phyloP scores from a whole-genome alignment of 768 basidiomycete genomes.

The Leccinum longicurvipes region DNA sequence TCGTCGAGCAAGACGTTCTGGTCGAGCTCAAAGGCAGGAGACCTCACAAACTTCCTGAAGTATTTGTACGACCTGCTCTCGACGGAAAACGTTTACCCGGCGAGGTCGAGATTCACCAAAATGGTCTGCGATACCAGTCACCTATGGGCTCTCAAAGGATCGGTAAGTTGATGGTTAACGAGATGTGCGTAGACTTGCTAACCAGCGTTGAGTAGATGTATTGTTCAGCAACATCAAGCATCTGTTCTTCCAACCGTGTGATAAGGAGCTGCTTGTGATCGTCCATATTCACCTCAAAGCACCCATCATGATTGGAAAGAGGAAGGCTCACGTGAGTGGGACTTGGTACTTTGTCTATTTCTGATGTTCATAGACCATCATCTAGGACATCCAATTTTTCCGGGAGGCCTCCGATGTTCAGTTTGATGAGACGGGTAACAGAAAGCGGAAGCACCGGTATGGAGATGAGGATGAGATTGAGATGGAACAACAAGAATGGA shows the following conservation, averaged over 20 bases:
- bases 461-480: constrained; percentile 99
- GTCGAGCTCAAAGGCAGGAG: constrained; percentile 86
- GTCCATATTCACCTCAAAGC: constrained; percentile 91
- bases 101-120: constrained; percentile 98
- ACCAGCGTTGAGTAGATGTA: constrained; percentile 55
- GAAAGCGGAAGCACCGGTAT: constrained; percentile 94
- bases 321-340: constrained; percentile 82
- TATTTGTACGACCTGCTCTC: constrained; percentile 88
- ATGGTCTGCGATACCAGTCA: constrained; percentile 91
- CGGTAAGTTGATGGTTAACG: constrained; percentile 46
- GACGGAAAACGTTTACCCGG: constrained; percentile 95
- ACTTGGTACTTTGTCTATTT: not conserved
- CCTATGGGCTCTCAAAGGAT: constrained; percentile 86
- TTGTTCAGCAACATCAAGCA: constrained; percentile 98
- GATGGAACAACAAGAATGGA: constrained; percentile 95
- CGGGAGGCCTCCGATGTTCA: constrained; percentile 96
- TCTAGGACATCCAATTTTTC: constrained; percentile 94
- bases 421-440: constrained; percentile 99
- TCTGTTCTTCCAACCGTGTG: constrained; percentile 98
- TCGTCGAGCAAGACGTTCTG: constrained; percentile 90
- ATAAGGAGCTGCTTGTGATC: constrained; percentile 91
- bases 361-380: not conserved
- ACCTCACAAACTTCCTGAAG: constrained; percentile 84
- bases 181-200: not conserved
- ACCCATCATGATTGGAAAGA: constrained; percentile 98